A percentile compares a stretch with the other conserved stretches of the same genome.
These are phyloP conservation scores for Scleromitrula shiraiana DNA, from an alignment of 2,329 filamentous ascomycete genomes.

Conservation along the genomic window DNA sequence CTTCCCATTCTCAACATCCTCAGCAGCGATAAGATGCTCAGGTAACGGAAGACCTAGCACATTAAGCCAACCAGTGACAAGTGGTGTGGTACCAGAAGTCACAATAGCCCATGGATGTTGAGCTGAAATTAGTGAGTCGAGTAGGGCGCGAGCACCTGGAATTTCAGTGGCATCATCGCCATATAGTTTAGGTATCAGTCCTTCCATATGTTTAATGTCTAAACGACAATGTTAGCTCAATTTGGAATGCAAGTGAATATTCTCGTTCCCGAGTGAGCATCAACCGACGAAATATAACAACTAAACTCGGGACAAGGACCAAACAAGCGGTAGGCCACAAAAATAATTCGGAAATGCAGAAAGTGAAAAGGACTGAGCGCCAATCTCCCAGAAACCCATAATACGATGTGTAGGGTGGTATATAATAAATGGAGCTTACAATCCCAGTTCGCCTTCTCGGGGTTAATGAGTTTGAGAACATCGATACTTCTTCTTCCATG, in stretches of 20 bases:
- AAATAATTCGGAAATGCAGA: background rate
- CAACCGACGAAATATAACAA: background rate
- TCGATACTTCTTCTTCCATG: slow-evolving; percentile 90
- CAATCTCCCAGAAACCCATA: too few relatives aligned
- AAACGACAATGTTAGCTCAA: slow-evolving; percentile 1
- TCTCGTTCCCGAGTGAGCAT: background rate
- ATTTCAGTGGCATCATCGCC: slow-evolving; percentile 77
- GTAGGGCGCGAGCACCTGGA: slow-evolving; percentile 67
- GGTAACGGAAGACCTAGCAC: slow-evolving; percentile 59
- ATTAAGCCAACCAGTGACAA: slow-evolving; percentile 66
- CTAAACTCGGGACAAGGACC: background rate
- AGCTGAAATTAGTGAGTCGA: slow-evolving; percentile 55
- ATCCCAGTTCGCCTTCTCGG: slow-evolving; percentile 85
- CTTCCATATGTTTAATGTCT: slow-evolving; percentile 79
- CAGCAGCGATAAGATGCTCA: slow-evolving; percentile 61
- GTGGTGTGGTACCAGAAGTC: slow-evolving; percentile 59
- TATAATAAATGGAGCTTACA: slow-evolving; percentile 49
- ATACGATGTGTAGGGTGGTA: background rate
- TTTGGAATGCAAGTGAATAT: background rate
- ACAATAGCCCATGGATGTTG: slow-evolving; percentile 71
- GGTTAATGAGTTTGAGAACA: slow-evolving; percentile 67
- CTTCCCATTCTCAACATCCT: slow-evolving; percentile 69
- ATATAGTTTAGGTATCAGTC: slow-evolving; percentile 65
- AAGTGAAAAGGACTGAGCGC: background rate
- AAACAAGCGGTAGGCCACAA: background rate